phyloP scores from a whole-genome alignment of 2,329 filamentous ascomycete genomes.

The Hymenoscyphus albidus region DNA sequence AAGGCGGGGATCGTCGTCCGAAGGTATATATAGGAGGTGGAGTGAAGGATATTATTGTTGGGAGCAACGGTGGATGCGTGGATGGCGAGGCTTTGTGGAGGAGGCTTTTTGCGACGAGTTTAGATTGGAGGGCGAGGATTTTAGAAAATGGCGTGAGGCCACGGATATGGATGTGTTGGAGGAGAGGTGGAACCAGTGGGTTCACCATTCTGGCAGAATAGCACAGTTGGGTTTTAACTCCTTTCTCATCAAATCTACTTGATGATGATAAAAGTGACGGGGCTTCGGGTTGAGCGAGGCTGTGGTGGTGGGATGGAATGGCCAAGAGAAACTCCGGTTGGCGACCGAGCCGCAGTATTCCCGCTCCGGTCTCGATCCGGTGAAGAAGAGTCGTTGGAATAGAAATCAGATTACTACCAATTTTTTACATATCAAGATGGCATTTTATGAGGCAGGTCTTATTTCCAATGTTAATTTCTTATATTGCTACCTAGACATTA shows the following conservation, averaged over 20 bases:
- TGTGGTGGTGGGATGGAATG: background rate
- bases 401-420: background rate
- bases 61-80: slow-evolving; percentile 47
- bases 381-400: too few species aligned
- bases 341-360: background rate
- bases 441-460: background rate
- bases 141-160: slow-evolving; percentile 50
- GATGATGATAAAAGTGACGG: too few species aligned
- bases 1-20: slow-evolving; percentile 65
- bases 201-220: too few species aligned
- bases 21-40: slow-evolving; percentile 83
- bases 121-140: slow-evolving; percentile 53
- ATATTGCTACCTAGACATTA: slow-evolving; percentile 8
- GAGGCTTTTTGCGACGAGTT: slow-evolving; percentile 54
- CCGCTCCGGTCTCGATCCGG: too few species aligned
- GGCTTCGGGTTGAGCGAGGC: background rate
- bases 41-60: slow-evolving; percentile 77
- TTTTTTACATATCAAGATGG: background rate
- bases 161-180: slow-evolving; percentile 59
- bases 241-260: background rate
- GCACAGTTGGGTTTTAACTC: too few species aligned
- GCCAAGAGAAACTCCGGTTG: too few species aligned
- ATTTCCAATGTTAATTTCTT: background rate
- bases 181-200: slow-evolving; percentile 24
- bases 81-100: slow-evolving; percentile 48